Conservation (phyloP, 345 rosid species). For the Citrus reticulata region DNA sequence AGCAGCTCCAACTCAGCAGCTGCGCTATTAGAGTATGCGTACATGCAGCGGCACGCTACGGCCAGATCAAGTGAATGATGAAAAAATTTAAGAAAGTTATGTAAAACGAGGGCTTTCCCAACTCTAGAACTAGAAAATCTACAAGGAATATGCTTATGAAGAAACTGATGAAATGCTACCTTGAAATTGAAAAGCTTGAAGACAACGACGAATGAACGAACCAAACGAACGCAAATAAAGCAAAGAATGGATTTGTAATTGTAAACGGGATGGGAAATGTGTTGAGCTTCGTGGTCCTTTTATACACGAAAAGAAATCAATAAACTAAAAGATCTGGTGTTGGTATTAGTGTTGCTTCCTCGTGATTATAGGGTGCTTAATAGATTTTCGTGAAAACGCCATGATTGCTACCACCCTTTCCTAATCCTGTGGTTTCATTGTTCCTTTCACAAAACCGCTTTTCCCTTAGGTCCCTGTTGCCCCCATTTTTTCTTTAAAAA, state of each 20-base stretch:
- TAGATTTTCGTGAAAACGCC: slow-evolving; percentile 6
- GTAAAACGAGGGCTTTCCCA: too few species aligned
- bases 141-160: neutral
- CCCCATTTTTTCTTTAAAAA: neutral
- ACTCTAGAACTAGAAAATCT: neutral
- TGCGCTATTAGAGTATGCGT: too few species aligned
- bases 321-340: neutral
- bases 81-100: neutral
- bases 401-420: slow-evolving; percentile 18
- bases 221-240: neutral
- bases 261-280: slow-evolving; percentile 3
- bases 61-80: too few species aligned
- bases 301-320: neutral
- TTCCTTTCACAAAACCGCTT: slow-evolving; percentile 36
- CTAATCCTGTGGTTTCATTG: slow-evolving; percentile 30
- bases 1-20: too few species aligned
- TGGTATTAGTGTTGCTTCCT: neutral
- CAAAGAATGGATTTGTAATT: neutral
- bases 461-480: neutral
- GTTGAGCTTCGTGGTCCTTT: neutral
- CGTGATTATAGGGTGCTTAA: neutral
- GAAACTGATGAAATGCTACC: neutral
- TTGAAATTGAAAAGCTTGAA: neutral
- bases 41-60: too few species aligned
- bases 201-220: neutral